These are phyloP conservation scores for Crucihimalaya himalaica DNA, from an alignment of 345 rosid species.

Conservation along the genomic window DNA sequence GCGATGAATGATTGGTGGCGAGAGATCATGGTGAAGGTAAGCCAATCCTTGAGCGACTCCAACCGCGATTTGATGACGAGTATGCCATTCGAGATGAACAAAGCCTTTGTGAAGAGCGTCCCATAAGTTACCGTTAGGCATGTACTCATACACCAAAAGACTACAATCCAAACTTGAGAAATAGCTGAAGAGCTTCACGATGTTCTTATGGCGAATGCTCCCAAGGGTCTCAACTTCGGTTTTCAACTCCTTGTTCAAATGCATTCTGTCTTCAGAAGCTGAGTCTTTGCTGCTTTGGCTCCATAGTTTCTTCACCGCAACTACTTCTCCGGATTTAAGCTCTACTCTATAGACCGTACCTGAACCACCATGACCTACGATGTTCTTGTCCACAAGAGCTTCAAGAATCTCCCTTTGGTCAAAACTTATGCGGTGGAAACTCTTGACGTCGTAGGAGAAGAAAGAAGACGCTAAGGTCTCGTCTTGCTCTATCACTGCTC, in stretches of 20 bases:
- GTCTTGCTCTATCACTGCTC: slow-evolving; percentile 56
- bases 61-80: slow-evolving; percentile 81
- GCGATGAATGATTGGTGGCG: slow-evolving; percentile 76
- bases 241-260: slow-evolving; percentile 62
- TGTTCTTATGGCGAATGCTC: slow-evolving; percentile 82
- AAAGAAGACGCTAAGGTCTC: slow-evolving; percentile 60
- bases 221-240: slow-evolving; percentile 93
- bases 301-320: slow-evolving; percentile 88
- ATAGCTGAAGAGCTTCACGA: slow-evolving; percentile 79
- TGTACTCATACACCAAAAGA: slow-evolving; percentile 84
- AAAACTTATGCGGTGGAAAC: slow-evolving; percentile 78
- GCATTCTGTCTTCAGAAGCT: slow-evolving; percentile 51
- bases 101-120: slow-evolving; percentile 79
- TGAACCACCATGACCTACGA: slow-evolving; percentile 86
- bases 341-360: slow-evolving; percentile 78
- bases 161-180: slow-evolving; percentile 69
- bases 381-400: slow-evolving; percentile 76
- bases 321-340: slow-evolving; percentile 62
- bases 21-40: slow-evolving; percentile 87
- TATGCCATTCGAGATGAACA: slow-evolving; percentile 69
- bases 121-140: slow-evolving; percentile 91
- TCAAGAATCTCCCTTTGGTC: slow-evolving; percentile 72
- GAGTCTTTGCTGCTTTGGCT: slow-evolving; percentile 57
- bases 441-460: slow-evolving; percentile 74
- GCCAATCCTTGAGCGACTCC: slow-evolving; percentile 94